Evolutionary conservation across 352 stramenopile species (phyloP).

Genomic region (Globisporangium middletonii): DNA sequence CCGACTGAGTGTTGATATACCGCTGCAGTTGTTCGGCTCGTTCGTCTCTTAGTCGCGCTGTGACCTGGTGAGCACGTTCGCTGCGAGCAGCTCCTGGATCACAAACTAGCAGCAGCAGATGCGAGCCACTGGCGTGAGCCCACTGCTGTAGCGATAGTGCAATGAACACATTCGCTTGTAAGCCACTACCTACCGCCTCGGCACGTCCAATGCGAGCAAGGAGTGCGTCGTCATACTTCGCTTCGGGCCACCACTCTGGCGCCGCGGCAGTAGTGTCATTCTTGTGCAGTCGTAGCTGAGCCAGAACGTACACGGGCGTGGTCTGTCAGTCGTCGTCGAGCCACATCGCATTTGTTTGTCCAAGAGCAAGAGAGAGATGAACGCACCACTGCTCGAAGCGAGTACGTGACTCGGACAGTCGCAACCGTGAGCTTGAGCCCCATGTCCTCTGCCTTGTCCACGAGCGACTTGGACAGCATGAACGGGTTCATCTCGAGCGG

Average conservation of each 20-base stretch:
- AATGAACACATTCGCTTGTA: background rate
- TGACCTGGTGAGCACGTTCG: background rate
- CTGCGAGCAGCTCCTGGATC: constrained; percentile 12
- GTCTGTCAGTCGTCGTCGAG: constrained; percentile 1
- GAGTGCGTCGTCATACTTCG: constrained; percentile 29
- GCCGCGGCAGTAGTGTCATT: constrained; percentile 5
- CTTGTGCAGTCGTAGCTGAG: constrained; percentile 31
- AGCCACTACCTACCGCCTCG: constrained; percentile 25
- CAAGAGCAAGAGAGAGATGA: background rate
- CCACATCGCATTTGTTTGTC: background rate
- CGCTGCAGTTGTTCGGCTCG: background rate
- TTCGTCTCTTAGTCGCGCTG: background rate
- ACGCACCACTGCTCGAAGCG: constrained; percentile 29
- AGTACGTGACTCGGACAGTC: constrained; percentile 8
- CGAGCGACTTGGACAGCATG: constrained; percentile 40
- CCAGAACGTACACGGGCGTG: background rate
- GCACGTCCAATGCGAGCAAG: constrained; percentile 27
- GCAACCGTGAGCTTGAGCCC: constrained; percentile 16
- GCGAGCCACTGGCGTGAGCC: too few relatives aligned
- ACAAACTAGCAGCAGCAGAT: constrained; percentile 4
- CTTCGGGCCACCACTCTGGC: constrained; percentile 58
- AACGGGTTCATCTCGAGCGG: constrained; percentile 62
- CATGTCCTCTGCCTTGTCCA: constrained; percentile 35
- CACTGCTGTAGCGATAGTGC: background rate
- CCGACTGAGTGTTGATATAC: too few relatives aligned